Base-by-base conservation (phyloP, 2,329 filamentous ascomycete genomes). In the Neoscytalidium dimidiatum region DNA sequence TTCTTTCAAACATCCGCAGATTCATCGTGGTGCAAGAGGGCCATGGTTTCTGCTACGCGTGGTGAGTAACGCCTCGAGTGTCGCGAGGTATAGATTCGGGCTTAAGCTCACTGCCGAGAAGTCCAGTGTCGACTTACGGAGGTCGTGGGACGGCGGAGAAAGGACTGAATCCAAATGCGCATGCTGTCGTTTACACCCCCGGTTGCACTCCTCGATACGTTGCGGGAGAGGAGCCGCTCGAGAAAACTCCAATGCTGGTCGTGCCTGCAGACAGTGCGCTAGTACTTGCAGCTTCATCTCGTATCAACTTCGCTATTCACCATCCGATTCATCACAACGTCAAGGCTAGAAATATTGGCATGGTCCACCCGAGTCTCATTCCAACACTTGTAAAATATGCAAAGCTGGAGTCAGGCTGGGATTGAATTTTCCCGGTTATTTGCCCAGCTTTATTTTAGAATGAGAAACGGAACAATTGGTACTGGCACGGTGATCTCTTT, bases 261-360 rank as follows among this genome's bases (percentile, higher is more conserved):
- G 33, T 68, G 0, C 74, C 74, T 0, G 64, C 67, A 0, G 66
- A 67, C 14, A 14, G 53, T 0, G 62, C 66, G 2, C 64, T 74
- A 21, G 71, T 63, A 3, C 68, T 82, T 4, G 62, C 77, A 17
- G 8, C 14, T 0, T 71, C 75, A 56, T 82, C 79, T 3, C 73
- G 79, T 2, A 65, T 82, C 4, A 77, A 80, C 11, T 80, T 80
- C 38, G 75, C 73, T 1, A 80, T 80, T 14, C 67, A 77, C 0
- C 76, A 79, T 67, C 78, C 76, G 0, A 75, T 81, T 13, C 76
- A 82, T 62, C 75, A 80, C 62, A 80, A 82, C 61, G 69, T 79
- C 41, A 80, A 78, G 60, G 78, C 80, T 1, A 75, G 77, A 21
- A 71, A 79, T 0, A 68, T 82, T 4, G 80, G 80, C 0, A 67